Base-by-base conservation (phyloP, 257 asterid species). In the Striga asiatica region DNA sequence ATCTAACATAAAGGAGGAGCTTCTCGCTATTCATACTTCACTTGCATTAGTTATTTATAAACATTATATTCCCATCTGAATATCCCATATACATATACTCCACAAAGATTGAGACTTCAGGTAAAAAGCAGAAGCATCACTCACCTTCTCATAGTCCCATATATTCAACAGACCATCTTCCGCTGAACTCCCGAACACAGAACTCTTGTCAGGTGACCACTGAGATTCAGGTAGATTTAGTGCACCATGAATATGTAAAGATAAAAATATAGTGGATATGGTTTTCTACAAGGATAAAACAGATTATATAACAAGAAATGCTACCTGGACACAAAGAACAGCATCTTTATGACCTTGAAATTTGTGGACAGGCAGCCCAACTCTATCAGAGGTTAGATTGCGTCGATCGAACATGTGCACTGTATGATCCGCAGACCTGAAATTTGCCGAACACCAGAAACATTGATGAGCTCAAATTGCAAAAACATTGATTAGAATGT, bases 351-450 rank as follows among this genome's bases (percentile, higher is more conserved):
- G 99, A 56, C 95, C 94, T 73, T 71, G 80, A 76, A 92, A 92
- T 68, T 75, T 79, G 71, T 84, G 78, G 69, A 92, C 82, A 17
- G 93, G 81, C 41, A 69, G 70, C 41, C 93, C 94, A 20, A 74
- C 65, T 59, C 97, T 95, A 73, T 81, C 75, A 18, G 83, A 62
- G 21, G 84, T 75, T 58, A 92, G 70, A 65, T 66, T 81, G 18
- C 97, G 94, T 34, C 99, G 94, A 76, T 92, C 99, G 79, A 88
- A 92, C 97, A 92, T 75, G 74, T 84, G 75, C 62, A 92, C 94
- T 21, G 93, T 61, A 64, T 79, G 78, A 74, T 92, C 99, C 2
- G 99, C 99, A 8, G 99, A 88, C 71, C 99, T 92, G 78, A 71
- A 47, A 17, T 70, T 60, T 13, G 17, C 34, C 20, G 18, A 50